Conservation (phyloP, 352 stramenopile genomes). For the Globisporangium cederbergense region DNA sequence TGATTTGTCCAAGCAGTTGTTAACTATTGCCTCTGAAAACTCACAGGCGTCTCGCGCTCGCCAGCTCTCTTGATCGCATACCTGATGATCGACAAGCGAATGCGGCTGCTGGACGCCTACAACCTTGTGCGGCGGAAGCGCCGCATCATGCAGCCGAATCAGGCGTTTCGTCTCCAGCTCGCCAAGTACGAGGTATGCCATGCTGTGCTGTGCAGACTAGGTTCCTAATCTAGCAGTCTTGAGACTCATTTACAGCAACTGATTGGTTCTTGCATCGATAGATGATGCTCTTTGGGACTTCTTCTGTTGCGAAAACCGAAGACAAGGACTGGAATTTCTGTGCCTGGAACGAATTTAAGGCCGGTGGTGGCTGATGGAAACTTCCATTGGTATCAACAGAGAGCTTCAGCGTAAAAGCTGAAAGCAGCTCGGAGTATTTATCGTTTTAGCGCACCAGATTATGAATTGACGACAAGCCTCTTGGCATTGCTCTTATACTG, state of each 20-base stretch:
- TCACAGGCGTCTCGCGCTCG: conserved; percentile 45
- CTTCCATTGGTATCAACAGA: not conserved
- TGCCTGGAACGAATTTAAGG: conserved; percentile 67
- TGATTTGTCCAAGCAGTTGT: not conserved
- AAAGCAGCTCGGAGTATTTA: not conserved
- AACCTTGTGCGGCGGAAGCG: conserved; percentile 47
- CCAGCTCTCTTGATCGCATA: conserved; percentile 56
- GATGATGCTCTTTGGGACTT: conserved; percentile 48
- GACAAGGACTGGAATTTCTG: conserved; percentile 76
- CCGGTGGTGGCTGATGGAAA: not conserved
- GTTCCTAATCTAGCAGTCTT: no score
- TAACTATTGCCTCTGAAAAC: not conserved
- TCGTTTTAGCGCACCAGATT: not conserved
- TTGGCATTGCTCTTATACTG: not conserved
- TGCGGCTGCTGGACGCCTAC: conserved; percentile 57
- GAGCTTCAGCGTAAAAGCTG: not conserved
- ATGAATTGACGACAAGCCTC: not conserved
- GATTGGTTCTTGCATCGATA: conserved; percentile 2
- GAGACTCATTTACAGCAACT: no score
- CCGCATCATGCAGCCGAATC: conserved; percentile 46
- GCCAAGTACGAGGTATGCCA: conserved; percentile 52
- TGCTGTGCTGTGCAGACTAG: not conserved
- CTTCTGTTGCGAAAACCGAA: conserved; percentile 44
- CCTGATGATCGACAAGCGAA: conserved; percentile 67
- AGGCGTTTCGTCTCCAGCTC: conserved; percentile 62